phyloP scores from a whole-genome alignment of 805 yeast species.

The Wickerhamiella occidentalis region DNA sequence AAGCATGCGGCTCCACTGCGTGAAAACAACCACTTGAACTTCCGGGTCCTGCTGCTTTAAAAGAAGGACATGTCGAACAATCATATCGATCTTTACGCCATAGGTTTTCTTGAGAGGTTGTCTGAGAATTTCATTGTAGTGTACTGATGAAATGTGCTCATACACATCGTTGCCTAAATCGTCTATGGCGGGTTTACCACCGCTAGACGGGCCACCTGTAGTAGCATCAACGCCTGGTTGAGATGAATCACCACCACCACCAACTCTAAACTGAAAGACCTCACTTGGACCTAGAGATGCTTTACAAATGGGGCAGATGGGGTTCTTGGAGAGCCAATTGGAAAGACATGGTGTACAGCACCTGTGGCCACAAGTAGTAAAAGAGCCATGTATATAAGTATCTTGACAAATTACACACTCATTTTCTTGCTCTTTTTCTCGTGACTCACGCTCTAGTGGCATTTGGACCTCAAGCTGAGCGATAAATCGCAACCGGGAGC shows the following conservation, averaged over 20 bases:
- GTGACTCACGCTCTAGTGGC: constrained; percentile 14
- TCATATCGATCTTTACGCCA: constrained; percentile 81
- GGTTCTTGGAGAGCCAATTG: constrained; percentile 52
- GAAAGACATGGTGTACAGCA: constrained; percentile 73
- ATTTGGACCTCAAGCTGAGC: constrained; percentile 12
- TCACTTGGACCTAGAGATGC: constrained; percentile 37
- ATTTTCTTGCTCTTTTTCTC: constrained; percentile 10
- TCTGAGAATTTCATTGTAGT: constrained; percentile 30
- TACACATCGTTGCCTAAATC: constrained; percentile 19
- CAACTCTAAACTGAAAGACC: constrained; percentile 32
- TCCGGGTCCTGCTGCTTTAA: constrained; percentile 43
- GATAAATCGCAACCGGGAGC: constrained; percentile 15
- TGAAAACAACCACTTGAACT: constrained; percentile 75
- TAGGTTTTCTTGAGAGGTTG: constrained; percentile 38
- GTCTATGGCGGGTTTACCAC: background rate
- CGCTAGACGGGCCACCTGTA: background rate
- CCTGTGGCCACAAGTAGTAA: constrained; percentile 85
- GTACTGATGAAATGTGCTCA: constrained; percentile 19
- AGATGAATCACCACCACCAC: too few species aligned
- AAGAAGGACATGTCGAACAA: constrained; percentile 59
- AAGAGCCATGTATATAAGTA: constrained; percentile 57
- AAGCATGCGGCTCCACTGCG: constrained; percentile 78
- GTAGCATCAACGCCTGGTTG: background rate
- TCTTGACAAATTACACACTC: constrained; percentile 69
- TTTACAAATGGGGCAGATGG: constrained; percentile 76